Evolutionary conservation across 129 eudicot genomes (phyloP).

Genomic region (Heracleum sosnowskyi): DNA sequence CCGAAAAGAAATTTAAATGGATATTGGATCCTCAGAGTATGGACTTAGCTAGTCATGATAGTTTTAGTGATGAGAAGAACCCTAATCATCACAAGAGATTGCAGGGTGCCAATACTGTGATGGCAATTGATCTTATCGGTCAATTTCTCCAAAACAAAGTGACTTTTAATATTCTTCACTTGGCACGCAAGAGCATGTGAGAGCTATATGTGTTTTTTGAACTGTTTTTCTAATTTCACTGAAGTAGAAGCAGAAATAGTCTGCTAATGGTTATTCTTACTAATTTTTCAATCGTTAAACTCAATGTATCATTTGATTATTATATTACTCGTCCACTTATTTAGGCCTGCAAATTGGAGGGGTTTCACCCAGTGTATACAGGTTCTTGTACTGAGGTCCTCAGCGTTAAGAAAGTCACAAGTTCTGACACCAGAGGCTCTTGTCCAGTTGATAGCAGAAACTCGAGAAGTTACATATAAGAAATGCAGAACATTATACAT

Average conservation of each 20-base stretch:
- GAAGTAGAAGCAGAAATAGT: background rate
- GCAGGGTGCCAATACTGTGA: slow-evolving; percentile 41
- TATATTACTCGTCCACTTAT: slow-evolving; percentile 10
- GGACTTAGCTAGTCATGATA: slow-evolving; percentile 43
- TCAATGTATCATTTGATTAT: background rate
- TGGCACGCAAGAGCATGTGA: slow-evolving; percentile 90
- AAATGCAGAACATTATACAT: slow-evolving; percentile 29
- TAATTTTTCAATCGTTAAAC: background rate
- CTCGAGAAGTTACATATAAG: slow-evolving; percentile 23
- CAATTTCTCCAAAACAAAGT: slow-evolving; percentile 63
- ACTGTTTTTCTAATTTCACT: slow-evolving; percentile 1
- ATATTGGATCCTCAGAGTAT: slow-evolving; percentile 40
- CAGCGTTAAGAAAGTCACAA: slow-evolving; percentile 56
- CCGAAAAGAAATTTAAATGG: slow-evolving; percentile 56
- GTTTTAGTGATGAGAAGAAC: slow-evolving; percentile 34
- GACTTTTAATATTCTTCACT: slow-evolving; percentile 68
- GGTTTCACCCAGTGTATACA: slow-evolving; percentile 51
- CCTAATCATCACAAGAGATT: slow-evolving; percentile 42
- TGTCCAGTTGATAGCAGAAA: slow-evolving; percentile 41
- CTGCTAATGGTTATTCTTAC: background rate
- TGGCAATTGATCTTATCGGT: slow-evolving; percentile 68
- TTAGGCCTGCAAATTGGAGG: slow-evolving; percentile 74
- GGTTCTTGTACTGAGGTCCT: slow-evolving; percentile 59
- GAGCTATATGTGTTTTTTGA: slow-evolving; percentile 22
- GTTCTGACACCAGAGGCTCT: slow-evolving; percentile 45